Conservation (phyloP, 176 grass and related monocot genomes). For the Bonia amplexicaulis region DNA sequence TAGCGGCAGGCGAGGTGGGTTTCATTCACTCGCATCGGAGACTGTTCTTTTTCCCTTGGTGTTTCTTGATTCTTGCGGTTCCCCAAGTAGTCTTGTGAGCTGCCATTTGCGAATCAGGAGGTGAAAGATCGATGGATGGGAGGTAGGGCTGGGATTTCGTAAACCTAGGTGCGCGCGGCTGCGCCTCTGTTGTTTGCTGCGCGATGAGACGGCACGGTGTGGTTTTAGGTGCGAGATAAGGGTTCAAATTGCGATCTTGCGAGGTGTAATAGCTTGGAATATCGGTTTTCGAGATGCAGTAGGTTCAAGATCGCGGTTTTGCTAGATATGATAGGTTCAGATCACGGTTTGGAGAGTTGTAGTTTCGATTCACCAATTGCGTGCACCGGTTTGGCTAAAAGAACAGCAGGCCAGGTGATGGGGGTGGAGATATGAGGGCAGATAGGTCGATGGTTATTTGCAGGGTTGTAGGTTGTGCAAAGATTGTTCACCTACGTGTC, state of each 20-base stretch:
- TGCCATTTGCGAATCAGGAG: not conserved
- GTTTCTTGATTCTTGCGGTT: not conserved
- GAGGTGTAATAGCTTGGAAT: not conserved
- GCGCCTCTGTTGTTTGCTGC: not conserved
- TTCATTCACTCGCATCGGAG: not conserved
- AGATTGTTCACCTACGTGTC: not conserved
- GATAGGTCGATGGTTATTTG: not conserved
- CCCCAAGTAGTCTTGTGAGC: not conserved
- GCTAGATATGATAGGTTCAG: not conserved
- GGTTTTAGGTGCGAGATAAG: not conserved
- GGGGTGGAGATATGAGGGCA: not conserved
- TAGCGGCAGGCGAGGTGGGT: constrained; percentile 19
- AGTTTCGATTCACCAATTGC: not conserved
- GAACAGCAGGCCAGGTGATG: not conserved
- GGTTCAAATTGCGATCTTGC: constrained; percentile 6
- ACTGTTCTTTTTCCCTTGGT: not conserved
- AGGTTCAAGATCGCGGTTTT: not conserved
- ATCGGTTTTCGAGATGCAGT: not conserved
- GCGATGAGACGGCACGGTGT: not conserved
- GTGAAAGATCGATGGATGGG: not conserved
- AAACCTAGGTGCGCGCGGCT: constrained; percentile 11
- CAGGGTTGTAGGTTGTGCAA: not conserved
- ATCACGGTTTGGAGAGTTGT: not conserved
- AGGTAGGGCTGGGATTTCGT: not conserved
- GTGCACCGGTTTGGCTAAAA: not conserved